Evolutionary conservation across 2,329 filamentous ascomycete species (phyloP).

Genomic region (Hypocrella siamensis): DNA sequence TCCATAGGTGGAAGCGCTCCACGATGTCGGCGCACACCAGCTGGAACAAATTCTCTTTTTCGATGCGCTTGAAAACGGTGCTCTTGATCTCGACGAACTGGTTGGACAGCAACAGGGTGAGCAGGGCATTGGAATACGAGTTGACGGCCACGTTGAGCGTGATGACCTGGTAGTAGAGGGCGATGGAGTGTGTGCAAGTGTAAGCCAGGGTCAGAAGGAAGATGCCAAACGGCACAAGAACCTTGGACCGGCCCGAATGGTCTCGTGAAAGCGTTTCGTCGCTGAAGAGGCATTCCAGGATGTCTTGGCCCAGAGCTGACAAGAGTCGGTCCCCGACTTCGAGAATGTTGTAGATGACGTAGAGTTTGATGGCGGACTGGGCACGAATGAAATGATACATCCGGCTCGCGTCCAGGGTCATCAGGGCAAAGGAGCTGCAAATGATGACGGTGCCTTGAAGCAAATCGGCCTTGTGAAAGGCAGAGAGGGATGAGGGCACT

Average conservation of each 20-base stretch:
- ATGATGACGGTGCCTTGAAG: slow-evolving; percentile 82
- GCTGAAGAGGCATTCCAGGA: slow-evolving; percentile 90
- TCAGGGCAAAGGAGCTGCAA: slow-evolving; percentile 67
- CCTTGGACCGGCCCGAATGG: slow-evolving; percentile 75
- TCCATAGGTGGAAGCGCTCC: slow-evolving; percentile 91
- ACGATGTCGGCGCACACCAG: slow-evolving; percentile 93
- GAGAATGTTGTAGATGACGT: slow-evolving; percentile 96
- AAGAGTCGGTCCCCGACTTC: slow-evolving; percentile 85
- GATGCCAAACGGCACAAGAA: slow-evolving; percentile 78
- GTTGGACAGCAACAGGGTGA: slow-evolving; percentile 87
- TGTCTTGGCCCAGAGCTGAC: slow-evolving; percentile 84
- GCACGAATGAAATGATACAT: slow-evolving; percentile 98
- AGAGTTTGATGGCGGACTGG: slow-evolving; percentile 93
- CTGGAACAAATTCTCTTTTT: slow-evolving; percentile 95
- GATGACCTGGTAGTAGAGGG: slow-evolving; percentile 93
- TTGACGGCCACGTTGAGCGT: slow-evolving; percentile 97
- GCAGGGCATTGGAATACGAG: slow-evolving; percentile 88
- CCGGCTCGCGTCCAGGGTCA: slow-evolving; percentile 84
- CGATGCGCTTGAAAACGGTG: slow-evolving; percentile 96
- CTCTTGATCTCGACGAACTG: slow-evolving; percentile 99
- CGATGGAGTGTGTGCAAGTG: slow-evolving; percentile 73
- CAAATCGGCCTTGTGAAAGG: slow-evolving; percentile 89
- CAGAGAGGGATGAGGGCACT: slow-evolving; percentile 66
- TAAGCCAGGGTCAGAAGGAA: slow-evolving; percentile 77
- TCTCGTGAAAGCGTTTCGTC: slow-evolving; percentile 82